These are phyloP conservation scores for Fusarium burgessii DNA, from an alignment of 2,329 filamentous ascomycete genomes.

Conservation along the genomic window DNA sequence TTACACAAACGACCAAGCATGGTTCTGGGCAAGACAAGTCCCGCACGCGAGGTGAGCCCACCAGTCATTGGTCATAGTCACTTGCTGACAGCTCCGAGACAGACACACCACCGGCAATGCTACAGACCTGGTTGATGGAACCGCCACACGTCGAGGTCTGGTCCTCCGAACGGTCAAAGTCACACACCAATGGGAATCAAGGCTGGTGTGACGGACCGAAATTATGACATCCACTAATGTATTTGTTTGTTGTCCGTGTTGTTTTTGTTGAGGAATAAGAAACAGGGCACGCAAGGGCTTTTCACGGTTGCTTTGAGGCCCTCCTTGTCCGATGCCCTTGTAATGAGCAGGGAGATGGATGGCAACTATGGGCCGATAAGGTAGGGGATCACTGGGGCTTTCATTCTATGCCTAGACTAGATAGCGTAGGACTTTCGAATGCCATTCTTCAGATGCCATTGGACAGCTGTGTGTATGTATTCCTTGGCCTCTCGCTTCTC, in stretches of 20 bases:
- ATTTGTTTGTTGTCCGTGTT: background rate
- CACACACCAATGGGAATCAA: fast-evolving
- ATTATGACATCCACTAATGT: background rate
- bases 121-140: fast-evolving
- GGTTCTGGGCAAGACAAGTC: fast-evolving
- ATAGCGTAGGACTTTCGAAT: background rate
- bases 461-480: background rate
- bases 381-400: too few relatives aligned
- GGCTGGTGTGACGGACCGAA: background rate
- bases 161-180: background rate
- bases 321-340: too few relatives aligned
- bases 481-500: background rate
- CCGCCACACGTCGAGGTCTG: background rate
- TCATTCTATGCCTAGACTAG: background rate
- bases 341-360: background rate
- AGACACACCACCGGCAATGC: background rate
- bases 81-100: background rate
- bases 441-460: background rate
- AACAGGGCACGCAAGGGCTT: fast-evolving
- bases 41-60: fast-evolving
- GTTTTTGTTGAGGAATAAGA: background rate
- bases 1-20: fast-evolving
- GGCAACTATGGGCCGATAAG: fast-evolving
- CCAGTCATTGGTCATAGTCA: background rate
- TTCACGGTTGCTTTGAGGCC: background rate